Evolutionary conservation across 768 basidiomycete genomes (phyloP).

Genomic region (Mycena venus): DNA sequence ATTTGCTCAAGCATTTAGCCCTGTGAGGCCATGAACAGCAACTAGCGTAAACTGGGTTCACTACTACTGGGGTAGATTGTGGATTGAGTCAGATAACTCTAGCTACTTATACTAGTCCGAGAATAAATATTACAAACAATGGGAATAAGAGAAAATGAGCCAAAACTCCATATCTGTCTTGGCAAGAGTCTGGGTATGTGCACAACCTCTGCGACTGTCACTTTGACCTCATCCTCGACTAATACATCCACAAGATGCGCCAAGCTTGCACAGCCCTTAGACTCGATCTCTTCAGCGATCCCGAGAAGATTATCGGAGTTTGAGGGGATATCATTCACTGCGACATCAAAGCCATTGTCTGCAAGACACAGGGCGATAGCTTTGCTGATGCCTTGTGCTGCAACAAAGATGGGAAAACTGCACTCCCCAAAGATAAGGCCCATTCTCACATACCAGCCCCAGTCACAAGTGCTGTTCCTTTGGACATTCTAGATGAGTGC

Average conservation of each 20-base stretch:
- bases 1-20: too few species aligned
- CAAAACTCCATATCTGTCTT: too few species aligned
- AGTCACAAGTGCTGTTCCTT: slow-evolving; percentile 14
- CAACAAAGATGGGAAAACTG: neutral
- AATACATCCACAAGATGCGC: slow-evolving; percentile 34
- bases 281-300: slow-evolving; percentile 35
- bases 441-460: slow-evolving; percentile 4
- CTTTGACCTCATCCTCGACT: slow-evolving; percentile 38
- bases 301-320: slow-evolving; percentile 21
- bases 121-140: too few species aligned
- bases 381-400: slow-evolving; percentile 55
- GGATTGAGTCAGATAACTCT: too few species aligned
- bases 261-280: slow-evolving; percentile 20
- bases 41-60: too few species aligned
- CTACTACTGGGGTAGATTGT: too few species aligned
- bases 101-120: too few species aligned
- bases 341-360: slow-evolving; percentile 52
- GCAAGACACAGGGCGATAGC: slow-evolving; percentile 56
- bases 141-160: too few species aligned
- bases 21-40: too few species aligned
- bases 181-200: too few species aligned
- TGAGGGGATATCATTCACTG: slow-evolving; percentile 48
- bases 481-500: too few species aligned
- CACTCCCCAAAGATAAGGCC: neutral
- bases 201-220: slow-evolving; percentile 34